phyloP scores from a whole-genome alignment of 768 basidiomycete genomes.

The Termitomyces sp. region DNA sequence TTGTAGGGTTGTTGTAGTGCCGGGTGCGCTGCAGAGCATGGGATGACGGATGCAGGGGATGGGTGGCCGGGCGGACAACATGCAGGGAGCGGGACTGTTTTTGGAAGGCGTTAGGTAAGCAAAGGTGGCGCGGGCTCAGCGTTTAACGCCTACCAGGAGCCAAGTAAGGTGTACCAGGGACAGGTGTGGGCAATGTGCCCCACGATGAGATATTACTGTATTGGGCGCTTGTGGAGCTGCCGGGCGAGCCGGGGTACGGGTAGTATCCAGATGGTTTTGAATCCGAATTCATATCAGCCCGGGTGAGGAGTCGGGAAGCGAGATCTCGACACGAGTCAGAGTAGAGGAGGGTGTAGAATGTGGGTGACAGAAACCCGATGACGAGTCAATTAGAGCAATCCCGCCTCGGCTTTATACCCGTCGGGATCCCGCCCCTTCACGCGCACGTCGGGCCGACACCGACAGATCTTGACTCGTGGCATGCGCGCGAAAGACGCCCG shows the following conservation, averaged over 20 bases:
- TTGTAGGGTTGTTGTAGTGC: not conserved
- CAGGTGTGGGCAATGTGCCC: not conserved
- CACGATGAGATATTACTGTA: not conserved
- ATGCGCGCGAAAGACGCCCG: not conserved
- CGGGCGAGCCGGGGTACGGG: not conserved
- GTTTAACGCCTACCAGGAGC: not conserved
- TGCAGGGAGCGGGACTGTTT: not conserved
- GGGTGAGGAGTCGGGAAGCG: not conserved
- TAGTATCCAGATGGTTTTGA: not conserved
- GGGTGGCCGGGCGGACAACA: not conserved
- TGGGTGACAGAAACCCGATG: not conserved
- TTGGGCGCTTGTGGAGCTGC: not conserved
- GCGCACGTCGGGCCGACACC: not conserved
- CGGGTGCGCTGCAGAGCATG: not conserved
- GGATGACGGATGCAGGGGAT: not conserved
- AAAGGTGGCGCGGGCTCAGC: not conserved
- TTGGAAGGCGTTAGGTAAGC: not conserved
- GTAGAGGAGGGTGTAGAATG: not conserved
- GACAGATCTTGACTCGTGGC: not conserved
- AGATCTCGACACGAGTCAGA: not conserved
- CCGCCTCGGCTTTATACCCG: not conserved
- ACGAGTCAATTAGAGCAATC: not conserved
- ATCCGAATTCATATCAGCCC: not conserved
- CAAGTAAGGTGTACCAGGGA: not conserved
- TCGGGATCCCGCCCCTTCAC: not conserved